Evolutionary conservation across 1,284 basidiomycete species (phyloP), one percentile per base, ranked within the genome.

Genomic region (Boletus holoroseus): DNA sequence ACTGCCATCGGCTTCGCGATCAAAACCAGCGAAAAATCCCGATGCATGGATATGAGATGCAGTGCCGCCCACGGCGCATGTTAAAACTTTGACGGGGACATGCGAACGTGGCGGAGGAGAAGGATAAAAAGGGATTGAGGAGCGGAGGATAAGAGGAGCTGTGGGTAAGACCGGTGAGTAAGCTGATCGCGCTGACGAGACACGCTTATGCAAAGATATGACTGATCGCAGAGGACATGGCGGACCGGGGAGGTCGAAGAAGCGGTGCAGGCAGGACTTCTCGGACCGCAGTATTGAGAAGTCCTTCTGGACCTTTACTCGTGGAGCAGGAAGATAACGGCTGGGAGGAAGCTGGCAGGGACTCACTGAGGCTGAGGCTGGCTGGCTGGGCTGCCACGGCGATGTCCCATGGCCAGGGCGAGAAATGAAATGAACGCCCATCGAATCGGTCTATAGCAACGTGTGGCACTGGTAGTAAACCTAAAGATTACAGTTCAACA

Each of bases 1-100:
- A 67, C 62, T 66, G 58, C 53, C 60, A 64, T 64, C 54, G 55
- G 60, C 62, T 62, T 64, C 54, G 54, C 55, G 51, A 61, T 58
- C 55, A 58, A 56, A 58, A 47, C 42, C 27, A 54, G 59, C 50
- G 20, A 66, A 60, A 61, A 62, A 55, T 53, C 44, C 48, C 44
- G 54, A 64, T 55, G 61, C 43, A 50, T 54, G 37, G 52, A 41
- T 34, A 60, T 49, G 52, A 39, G 48, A 48, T 44, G 50, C 56
- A 44, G 34, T 49, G 39, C 39, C 34, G 42, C 50, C 54, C 53
- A 55, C 61, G 63, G 54, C 28, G 30, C 38, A 32, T 47, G 44
- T 38, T 47, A 22, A 52, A 44, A 54, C 36, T 43, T 27, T 50
- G 57, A 53, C 47, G 46, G 44, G 40, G 51, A 51, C 11, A 32